phyloP scores from a whole-genome alignment of 2,329 filamentous ascomycete species.

The Cadophora sp. region DNA sequence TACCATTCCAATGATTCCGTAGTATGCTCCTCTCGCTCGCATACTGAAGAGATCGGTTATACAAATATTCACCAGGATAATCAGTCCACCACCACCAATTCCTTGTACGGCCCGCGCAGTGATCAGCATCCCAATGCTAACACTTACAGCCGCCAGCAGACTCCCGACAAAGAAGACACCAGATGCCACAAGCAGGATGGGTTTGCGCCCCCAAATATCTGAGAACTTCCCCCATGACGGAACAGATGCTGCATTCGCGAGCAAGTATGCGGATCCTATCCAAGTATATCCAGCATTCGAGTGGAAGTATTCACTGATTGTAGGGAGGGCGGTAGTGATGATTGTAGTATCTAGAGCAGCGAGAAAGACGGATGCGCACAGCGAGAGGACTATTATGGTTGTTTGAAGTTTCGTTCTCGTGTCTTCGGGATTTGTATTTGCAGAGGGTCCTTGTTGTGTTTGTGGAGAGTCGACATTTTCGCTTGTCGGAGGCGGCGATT shows the following conservation, averaged over 20 bases:
- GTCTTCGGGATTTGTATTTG: constrained; percentile 36
- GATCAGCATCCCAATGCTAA: constrained; percentile 55
- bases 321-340: constrained; percentile 66
- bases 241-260: constrained; percentile 70
- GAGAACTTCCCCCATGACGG: constrained; percentile 70
- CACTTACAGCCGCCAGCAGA: constrained; percentile 54
- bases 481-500: constrained; percentile 3
- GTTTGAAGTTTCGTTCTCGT: constrained; percentile 42
- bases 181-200: constrained; percentile 55
- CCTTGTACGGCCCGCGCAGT: constrained; percentile 54
- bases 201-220: constrained; percentile 65
- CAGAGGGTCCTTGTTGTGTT: background rate
- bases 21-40: constrained; percentile 55
- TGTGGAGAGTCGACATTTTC: background rate
- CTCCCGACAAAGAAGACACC: constrained; percentile 59
- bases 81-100: constrained; percentile 57
- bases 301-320: constrained; percentile 60
- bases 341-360: constrained; percentile 54
- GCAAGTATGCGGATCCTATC: constrained; percentile 77
- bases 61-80: constrained; percentile 59
- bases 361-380: constrained; percentile 44
- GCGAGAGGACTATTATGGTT: constrained; percentile 41
- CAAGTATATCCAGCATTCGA: constrained; percentile 66
- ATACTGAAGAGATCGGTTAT: constrained; percentile 61
- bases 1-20: constrained; percentile 71